phyloP scores from a whole-genome alignment of 2,329 filamentous ascomycete genomes.

The Ceratocystis eucalypticola region DNA sequence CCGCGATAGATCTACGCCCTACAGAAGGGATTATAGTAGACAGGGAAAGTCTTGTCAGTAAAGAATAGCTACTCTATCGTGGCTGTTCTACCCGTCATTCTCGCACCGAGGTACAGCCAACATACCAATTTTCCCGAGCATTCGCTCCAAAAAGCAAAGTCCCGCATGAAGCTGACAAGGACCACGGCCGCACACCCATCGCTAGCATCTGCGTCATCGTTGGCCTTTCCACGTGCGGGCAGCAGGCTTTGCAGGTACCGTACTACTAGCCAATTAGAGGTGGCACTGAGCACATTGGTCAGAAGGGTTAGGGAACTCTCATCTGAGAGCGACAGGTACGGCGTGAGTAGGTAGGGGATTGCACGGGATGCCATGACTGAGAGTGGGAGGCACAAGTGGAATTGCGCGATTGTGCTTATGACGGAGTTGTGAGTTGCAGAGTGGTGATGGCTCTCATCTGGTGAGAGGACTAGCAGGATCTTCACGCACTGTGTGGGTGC shows the following conservation, averaged over 20 bases:
- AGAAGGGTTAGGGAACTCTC: slow-evolving; percentile 50
- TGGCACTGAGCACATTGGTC: slow-evolving; percentile 52
- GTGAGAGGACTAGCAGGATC: background rate
- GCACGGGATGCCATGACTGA: slow-evolving; percentile 33
- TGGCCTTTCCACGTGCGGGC: slow-evolving; percentile 22
- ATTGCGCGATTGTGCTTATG: background rate
- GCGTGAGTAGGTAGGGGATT: slow-evolving; percentile 49
- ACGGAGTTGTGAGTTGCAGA: background rate
- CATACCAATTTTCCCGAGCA: slow-evolving; percentile 52
- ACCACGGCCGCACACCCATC: slow-evolving; percentile 42
- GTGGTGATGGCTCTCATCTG: background rate
- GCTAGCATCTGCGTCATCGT: slow-evolving; percentile 15
- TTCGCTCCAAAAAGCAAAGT: slow-evolving; percentile 64
- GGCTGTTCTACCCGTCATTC: background rate
- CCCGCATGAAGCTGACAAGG: slow-evolving; percentile 70
- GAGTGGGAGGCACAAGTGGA: background rate
- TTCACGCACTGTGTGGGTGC: slow-evolving; percentile 10
- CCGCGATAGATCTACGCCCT: slow-evolving; percentile 59
- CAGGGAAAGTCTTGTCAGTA: background rate
- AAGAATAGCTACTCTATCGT: background rate
- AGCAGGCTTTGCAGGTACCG: slow-evolving; percentile 37
- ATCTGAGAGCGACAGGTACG: slow-evolving; percentile 46
- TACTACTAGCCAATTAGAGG: slow-evolving; percentile 51
- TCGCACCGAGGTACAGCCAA: slow-evolving; percentile 14
- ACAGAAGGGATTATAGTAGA: background rate